Base-by-base conservation (phyloP, 495 filamentous ascomycete genomes). In the Endocarpon pusillum region DNA sequence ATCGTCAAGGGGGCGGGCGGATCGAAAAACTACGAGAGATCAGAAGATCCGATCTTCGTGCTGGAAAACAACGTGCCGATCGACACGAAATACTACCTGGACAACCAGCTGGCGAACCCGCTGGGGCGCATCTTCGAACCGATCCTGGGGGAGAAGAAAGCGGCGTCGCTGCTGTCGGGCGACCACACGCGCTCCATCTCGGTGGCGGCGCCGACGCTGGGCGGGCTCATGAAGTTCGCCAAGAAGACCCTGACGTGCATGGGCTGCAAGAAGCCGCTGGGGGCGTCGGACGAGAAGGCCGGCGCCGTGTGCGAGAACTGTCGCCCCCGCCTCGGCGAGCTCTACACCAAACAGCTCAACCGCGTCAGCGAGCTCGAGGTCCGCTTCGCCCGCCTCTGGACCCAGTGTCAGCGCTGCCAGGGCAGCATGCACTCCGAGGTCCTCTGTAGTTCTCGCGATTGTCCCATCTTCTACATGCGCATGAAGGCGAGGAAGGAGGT, bases 401-500 rank as follows among this genome's bases (percentile, higher is more conserved):
- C 89, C 16, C 89, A 99, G 58, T 99, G 89, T 55, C 89, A 99
- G 62, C 67, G 89, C 21, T 99, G 89, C 52, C 89, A 99, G 58
- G 89, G 87, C 10, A 92, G 83, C 52, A 73, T 99, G 66, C 89
- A 99, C 58, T 83, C 78, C 48, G 87, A 99, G 58, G 89, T 99
- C 16, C 96, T 99, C 42, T 99, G 89, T 63, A 82, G 76, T 25
- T 85, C 78, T 42, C 79, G 79, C 48, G 89, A 99, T 58, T 99
- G 89, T 49, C 89, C 89, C 3, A 99, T 99, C 42, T 99, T 94
- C 59, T 99, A 99, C 51, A 99, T 96, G 89, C 77, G 89, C 3
- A 99, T 99, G 89, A 99, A 99, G 62, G 86, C 85, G 18, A 93
- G 93, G 72, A 99, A 96, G 62, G 89, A 99, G 52, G 73, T 96